Evolutionary conservation across 2,329 filamentous ascomycete genomes (phyloP).

Genomic region (Xylaria polymorpha): DNA sequence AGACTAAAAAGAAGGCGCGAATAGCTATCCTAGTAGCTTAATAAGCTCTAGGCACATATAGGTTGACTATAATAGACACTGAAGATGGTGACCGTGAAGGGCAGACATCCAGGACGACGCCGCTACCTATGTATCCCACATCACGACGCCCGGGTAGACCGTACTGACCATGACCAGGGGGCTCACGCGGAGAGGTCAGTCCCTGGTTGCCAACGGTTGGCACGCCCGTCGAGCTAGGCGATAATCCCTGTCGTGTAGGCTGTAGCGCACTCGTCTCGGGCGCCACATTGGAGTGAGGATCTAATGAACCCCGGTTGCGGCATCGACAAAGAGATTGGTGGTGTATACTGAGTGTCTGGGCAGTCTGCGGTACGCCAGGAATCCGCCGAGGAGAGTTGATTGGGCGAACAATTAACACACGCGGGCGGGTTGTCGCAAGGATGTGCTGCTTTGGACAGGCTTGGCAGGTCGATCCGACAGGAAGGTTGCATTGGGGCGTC

Average conservation of each 20-base stretch:
- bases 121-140: conserved; percentile 1
- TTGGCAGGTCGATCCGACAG: conserved; percentile 49
- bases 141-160: conserved; percentile 2
- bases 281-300: conserved; percentile 24
- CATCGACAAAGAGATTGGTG: not conserved
- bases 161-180: not conserved
- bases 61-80: not conserved
- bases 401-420: conserved; percentile 16
- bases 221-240: conserved; percentile 7
- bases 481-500: conserved; percentile 31
- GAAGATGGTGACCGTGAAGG: not conserved
- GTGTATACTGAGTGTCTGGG: not conserved
- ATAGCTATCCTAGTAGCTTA: conserved; percentile 2
- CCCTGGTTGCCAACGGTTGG: not conserved
- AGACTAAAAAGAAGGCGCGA: not conserved
- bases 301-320: conserved; percentile 20
- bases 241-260: not conserved
- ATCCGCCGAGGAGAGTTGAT: conserved; percentile 11
- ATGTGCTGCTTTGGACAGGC: conserved; percentile 35
- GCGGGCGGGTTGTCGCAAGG: not conserved
- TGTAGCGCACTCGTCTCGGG: not conserved
- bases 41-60: not conserved
- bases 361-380: not conserved
- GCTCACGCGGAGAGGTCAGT: conserved; percentile 3
- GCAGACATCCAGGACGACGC: conserved; percentile 9